Evolutionary conservation across 768 basidiomycete species (phyloP), one percentile per base, ranked within the genome.

Genomic region (Clathrus columnatus): DNA sequence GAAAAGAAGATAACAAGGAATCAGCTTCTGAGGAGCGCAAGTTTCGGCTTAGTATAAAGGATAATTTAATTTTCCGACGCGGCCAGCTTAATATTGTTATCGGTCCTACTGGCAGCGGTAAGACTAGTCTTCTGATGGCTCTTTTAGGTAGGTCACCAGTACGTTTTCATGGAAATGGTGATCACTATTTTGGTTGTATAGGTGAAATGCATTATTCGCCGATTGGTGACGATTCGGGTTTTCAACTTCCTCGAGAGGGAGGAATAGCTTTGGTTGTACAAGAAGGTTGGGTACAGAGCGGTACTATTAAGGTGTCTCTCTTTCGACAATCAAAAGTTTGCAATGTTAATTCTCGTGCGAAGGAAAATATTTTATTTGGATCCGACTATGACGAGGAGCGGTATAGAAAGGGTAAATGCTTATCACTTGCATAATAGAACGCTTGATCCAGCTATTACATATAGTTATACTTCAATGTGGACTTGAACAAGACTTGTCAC

Each of bases 231-330:
- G 57, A 67, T 17, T 66, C 65, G 1, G 72, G 72, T 7, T 65
- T 73, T 28, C 66, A 68, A 36, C 59, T 74, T 1, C 73, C 73
- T 10, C 62, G 73, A 11, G 58, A 68, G 16, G 66, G 67, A 2
- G 72, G 72, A 4, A 66, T 74, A 27, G 66, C 69, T 11, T 72
- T 70, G 57, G 68, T 68, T 8, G 69, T 66, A 21, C 73, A 74
- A 57, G 69, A 71, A 57, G 63, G 67, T 16, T 74, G 73, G 73
- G 67, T 70, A 32, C 62, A 69, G 61, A 70, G 69, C 36, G 69
- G 68, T 43, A 67, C 66, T 1, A 62, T 64, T 41, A 64, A 59
- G 61, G 50, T 30, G 1, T 17, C 4, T 54, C n/a, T n/a, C n/a
- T n/a, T n/a, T n/a, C n/a, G n/a, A n/a, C n/a, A n/a, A n/a, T n/a